A percentile compares a stretch with the other conserved stretches of the same genome.
These are phyloP conservation scores for Solanum virginianum DNA, from an alignment of 257 asterid genomes.

Conservation along the genomic window DNA sequence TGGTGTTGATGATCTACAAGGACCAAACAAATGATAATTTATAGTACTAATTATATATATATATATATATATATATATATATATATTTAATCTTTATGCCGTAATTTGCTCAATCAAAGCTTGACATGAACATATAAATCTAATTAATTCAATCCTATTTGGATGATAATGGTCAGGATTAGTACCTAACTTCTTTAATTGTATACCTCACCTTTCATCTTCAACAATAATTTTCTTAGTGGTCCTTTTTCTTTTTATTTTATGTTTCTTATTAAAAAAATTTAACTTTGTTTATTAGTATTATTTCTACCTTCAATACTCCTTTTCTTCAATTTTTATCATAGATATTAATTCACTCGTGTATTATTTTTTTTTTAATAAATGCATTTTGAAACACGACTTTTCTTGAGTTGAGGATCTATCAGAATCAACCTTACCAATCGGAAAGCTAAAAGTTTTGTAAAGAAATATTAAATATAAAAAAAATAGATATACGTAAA, in stretches of 20 bases:
- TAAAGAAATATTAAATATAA: background rate
- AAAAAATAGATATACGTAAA: background rate
- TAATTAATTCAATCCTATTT: background rate
- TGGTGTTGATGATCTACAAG: background rate
- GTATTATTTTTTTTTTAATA: too few relatives aligned
- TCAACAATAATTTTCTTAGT: background rate
- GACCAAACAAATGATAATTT: background rate
- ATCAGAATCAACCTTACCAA: background rate
- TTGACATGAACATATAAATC: background rate
- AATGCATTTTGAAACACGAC: too few relatives aligned
- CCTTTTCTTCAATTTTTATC: background rate
- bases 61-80: background rate
- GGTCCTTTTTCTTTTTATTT: background rate
- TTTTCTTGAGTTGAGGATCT: too few relatives aligned
- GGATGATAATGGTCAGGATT: background rate
- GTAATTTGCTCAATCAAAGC: background rate
- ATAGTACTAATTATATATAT: background rate
- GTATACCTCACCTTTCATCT: background rate
- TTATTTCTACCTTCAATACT: background rate
- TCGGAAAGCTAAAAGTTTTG: background rate
- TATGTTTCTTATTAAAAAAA: background rate
- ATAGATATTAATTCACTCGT: background rate
- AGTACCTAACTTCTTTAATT: background rate
- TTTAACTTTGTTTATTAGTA: too few relatives aligned
- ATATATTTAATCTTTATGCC: background rate